Base-by-base conservation (phyloP, 2,329 filamentous ascomycete genomes). In the Phoma herbarum region DNA sequence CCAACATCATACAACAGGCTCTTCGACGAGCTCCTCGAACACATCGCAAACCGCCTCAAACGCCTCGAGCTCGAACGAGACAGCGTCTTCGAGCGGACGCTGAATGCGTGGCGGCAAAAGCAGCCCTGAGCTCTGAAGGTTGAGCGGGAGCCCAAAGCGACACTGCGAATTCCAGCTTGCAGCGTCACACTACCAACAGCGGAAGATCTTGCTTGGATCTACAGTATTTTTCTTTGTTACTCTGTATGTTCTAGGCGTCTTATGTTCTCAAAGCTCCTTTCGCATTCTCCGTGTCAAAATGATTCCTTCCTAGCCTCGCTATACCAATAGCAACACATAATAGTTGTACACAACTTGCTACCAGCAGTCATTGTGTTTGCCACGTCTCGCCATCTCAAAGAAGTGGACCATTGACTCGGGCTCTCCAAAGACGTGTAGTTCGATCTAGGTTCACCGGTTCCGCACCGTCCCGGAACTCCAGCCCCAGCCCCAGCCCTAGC, bases 1-100 rank as follows among this genome's bases (percentile, higher is more conserved):
- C 33, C 67, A 72, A 43, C 54, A 63, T 14, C 69, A 66, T 42
- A 63, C 55, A 20, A 50, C 64, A 37, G 51, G 29, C 4, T 23
- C 49, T 29, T 31, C 55, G 2, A 39, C 37, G 12, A 48, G 44
- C 18, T 39, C 49, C 6, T 31, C 44, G 12, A 52, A 22, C 9
- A 31, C 44, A 16, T 46, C 54, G 5, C 37, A 10, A n/a, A 47
- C 22, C 23, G 35, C 48, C 14, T 48, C 54, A 20, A 48, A 47
- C n/a, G 18, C 54, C 1, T 22, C 49, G 4, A 23, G 14, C 25
- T 48, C 37, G 10, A 52, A 33, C 18, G 31, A 14, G 7, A 42
- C 47, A 12, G 37, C 16, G 18, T 26, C 35, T 3, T 26, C 47
- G 16, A 46, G 41, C 9, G 47, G 46, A 33, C 25, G 33, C 20